Evolutionary conservation across 192 early-diverging fungal genomes (phyloP), one percentile per base, ranked within the genome.

Genomic region (Coemansia asiatica): DNA sequence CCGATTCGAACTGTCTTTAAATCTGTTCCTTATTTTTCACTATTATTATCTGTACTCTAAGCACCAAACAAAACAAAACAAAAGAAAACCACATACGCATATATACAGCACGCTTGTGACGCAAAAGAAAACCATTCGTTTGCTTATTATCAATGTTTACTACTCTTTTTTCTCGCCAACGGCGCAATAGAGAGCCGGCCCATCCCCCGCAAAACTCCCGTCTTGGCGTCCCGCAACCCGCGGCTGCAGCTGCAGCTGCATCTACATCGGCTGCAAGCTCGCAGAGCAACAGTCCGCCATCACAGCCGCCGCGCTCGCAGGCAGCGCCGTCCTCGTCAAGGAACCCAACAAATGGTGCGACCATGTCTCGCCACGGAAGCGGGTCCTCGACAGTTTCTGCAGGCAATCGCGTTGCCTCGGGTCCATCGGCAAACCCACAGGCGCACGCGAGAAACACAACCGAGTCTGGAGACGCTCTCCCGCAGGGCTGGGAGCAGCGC

Each of bases 401-500:
- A 21, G 50, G 50, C 50, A 26, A 26, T 21, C 40, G 50, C 25
- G 50, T 22, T 21, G 22, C 22, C 21, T 51, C 50, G 2, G 50
- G 50, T 7, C 15, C 50, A 23, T 27, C 29, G 9, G 21, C 48
- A 56, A 53, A 36, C 38, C 0, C 68, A 3, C 46, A 35, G 6
- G 63, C 65, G 18, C 54, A 21, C 13, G 63, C 65, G 6, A 54
- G 25, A 5, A 68, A 69, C 66, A 48, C 60, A 18, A 59, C 71
- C 16, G 70, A 76, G 44, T 62, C 71, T 8, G 71, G 68, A 16
- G 60, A 69, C 31, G 36, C 67, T n/a, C 68, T 86, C 48, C 74
- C 82, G 31, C 65, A 46, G 69, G 92, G 96, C 40, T 99, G 97
- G 97, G 97, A 99, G 86, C 86, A 94, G 54, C 89, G 97, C 57